A percentile compares a stretch with the other conserved stretches of the same genome.
Evolutionary conservation across 169 alveolate genomes (phyloP).

Genomic region (Eimeria praecox): DNA sequence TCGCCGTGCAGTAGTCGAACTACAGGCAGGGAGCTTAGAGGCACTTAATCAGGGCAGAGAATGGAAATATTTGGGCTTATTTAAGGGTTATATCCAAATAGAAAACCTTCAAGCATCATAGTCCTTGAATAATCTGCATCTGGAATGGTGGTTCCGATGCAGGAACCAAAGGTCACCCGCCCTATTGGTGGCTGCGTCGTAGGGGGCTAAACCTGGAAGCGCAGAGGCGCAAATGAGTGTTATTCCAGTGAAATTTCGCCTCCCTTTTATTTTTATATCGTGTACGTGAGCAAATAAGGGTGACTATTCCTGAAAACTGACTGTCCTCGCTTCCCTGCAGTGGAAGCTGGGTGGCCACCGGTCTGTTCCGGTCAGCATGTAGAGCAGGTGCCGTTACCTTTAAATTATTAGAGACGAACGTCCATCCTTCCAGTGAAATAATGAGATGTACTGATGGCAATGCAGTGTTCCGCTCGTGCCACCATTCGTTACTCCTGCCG

Average conservation of each 20-base stretch:
- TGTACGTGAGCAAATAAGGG: background rate
- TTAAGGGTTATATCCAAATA: background rate
- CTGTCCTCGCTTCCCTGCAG: background rate
- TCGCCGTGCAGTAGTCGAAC: too few relatives aligned
- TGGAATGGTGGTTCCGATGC: background rate
- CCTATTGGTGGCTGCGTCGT: background rate
- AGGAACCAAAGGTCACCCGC: background rate
- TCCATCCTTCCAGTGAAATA: background rate
- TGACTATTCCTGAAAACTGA: background rate
- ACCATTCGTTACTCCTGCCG: background rate
- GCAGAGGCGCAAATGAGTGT: background rate
- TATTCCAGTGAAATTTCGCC: background rate
- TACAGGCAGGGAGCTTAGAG: too few relatives aligned
- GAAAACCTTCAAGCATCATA: background rate
- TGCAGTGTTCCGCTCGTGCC: background rate
- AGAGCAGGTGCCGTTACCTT: background rate
- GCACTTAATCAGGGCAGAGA: too few relatives aligned
- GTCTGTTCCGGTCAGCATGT: slow-evolving; percentile 13
- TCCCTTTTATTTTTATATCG: background rate
- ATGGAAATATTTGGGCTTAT: background rate
- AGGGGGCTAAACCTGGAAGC: background rate
- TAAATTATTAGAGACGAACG: background rate
- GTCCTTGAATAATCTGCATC: background rate
- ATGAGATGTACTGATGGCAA: background rate
- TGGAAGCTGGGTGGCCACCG: background rate